Conservation (phyloP, 2,329 filamentous ascomycete genomes). For the Aulographum hederae region DNA sequence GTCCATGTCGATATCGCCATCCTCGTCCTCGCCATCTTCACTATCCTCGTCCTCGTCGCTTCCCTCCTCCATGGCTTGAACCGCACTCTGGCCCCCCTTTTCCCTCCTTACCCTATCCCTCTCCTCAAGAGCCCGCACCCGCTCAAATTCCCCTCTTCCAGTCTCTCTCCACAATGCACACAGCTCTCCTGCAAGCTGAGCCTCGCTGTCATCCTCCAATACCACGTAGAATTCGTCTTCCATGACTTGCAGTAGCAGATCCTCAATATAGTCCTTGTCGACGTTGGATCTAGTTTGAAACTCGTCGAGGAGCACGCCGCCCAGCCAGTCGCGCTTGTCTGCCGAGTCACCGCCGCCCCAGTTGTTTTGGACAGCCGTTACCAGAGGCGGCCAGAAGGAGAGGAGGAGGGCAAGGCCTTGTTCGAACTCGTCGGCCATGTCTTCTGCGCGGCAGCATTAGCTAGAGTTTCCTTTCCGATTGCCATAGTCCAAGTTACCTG, state of each 20-base stretch:
- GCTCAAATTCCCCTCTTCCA: slow-evolving; percentile 46
- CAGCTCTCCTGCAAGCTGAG: slow-evolving; percentile 49
- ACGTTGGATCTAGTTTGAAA: slow-evolving; percentile 38
- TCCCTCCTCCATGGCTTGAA: slow-evolving; percentile 6
- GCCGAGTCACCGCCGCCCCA: slow-evolving; percentile 72
- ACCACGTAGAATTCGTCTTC: slow-evolving; percentile 89
- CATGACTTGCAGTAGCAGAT: slow-evolving; percentile 76
- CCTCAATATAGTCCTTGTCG: slow-evolving; percentile 65
- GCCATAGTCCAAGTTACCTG: no score
- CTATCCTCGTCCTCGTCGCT: slow-evolving; percentile 10
- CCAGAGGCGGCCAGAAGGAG: slow-evolving; percentile 75
- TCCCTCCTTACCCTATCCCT: slow-evolving; percentile 28
- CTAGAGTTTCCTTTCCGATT: no score
- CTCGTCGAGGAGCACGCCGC: slow-evolving; percentile 68
- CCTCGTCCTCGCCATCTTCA: slow-evolving; percentile 4
- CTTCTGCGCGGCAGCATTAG: no score
- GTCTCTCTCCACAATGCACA: no score
- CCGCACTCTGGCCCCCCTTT: slow-evolving; percentile 9
- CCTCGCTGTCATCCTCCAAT: slow-evolving; percentile 75
- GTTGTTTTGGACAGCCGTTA: slow-evolving; percentile 66
- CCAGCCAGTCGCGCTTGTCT: slow-evolving; percentile 95
- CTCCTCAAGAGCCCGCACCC: slow-evolving; percentile 48
- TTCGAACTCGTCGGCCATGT: slow-evolving; percentile 37
- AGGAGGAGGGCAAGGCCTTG: slow-evolving; percentile 71
- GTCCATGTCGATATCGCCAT: slow-evolving; percentile 8